Evolutionary conservation across 2,329 filamentous ascomycete genomes (phyloP).

Genomic region (Phaeosphaeria sp.): DNA sequence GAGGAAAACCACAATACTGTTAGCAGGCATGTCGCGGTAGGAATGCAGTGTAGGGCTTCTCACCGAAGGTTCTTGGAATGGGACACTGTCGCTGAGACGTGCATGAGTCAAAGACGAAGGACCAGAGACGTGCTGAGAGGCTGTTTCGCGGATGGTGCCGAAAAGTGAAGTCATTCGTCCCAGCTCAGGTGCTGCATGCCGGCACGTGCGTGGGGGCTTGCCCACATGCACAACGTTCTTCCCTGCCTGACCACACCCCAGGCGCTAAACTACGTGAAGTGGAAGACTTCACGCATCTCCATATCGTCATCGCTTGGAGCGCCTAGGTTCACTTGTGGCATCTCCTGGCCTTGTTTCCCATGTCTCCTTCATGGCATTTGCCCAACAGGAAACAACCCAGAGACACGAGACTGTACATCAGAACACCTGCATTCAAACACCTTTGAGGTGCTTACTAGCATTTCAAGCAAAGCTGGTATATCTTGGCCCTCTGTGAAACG

Average conservation of each 20-base stretch:
- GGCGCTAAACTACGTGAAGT: slow-evolving; percentile 3
- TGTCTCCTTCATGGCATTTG: slow-evolving; percentile 5
- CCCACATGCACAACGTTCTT: not conserved
- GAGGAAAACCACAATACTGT: slow-evolving; percentile 2
- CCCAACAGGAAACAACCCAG: not conserved
- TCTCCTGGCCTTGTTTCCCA: slow-evolving; percentile 1
- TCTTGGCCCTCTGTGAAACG: not conserved
- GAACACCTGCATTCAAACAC: not conserved
- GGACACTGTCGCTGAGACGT: not conserved
- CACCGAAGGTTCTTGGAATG: not conserved
- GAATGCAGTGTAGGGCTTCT: not conserved
- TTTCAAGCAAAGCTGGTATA: not conserved
- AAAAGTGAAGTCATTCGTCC: slow-evolving; percentile 36
- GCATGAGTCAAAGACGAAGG: not conserved
- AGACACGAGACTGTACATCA: not conserved
- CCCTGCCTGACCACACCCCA: not conserved
- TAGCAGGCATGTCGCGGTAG: not conserved
- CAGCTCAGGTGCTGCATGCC: slow-evolving; percentile 2
- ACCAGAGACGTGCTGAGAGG: slow-evolving; percentile 7
- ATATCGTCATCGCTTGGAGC: slow-evolving; percentile 6
- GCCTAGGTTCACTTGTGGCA: slow-evolving; percentile 2
- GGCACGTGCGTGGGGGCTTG: not conserved
- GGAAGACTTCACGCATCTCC: slow-evolving; percentile 15
- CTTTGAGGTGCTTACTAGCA: not conserved
- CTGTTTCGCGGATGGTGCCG: slow-evolving; percentile 22